Conservation (phyloP, 2,329 filamentous ascomycete genomes). For the Colletotrichum sp. region DNA sequence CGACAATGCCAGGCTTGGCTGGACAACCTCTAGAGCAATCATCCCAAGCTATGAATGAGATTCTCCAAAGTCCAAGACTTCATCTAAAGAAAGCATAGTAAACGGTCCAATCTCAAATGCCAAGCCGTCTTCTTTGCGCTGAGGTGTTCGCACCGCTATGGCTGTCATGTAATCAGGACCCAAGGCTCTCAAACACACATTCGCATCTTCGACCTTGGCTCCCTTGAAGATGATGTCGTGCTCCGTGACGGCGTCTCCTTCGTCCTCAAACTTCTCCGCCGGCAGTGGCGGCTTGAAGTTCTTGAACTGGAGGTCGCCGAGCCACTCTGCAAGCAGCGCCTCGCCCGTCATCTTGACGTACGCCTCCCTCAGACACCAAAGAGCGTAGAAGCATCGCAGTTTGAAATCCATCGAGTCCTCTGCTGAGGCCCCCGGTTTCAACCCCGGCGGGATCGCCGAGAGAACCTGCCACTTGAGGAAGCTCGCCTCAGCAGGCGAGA, state of each 20-base stretch:
- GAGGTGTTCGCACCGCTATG: constrained; percentile 51
- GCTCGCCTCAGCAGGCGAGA: constrained; percentile 64
- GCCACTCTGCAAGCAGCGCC: constrained; percentile 75
- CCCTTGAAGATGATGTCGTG: constrained; percentile 46
- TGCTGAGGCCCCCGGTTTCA: constrained; percentile 28
- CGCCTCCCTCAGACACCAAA: constrained; percentile 81
- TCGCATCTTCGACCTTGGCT: constrained; percentile 42
- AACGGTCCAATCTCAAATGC: constrained; percentile 45
- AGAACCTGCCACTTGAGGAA: constrained; percentile 60
- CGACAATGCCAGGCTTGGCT: background rate
- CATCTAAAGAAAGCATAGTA: constrained; percentile 46
- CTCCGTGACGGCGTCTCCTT: constrained; percentile 35
- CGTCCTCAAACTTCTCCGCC: constrained; percentile 33
- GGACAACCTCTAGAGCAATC: background rate
- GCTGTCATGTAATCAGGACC: constrained; percentile 60
- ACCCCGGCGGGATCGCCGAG: constrained; percentile 23
- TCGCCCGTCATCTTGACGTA: constrained; percentile 86
- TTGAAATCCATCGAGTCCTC: constrained; percentile 60
- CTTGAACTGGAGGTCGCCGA: constrained; percentile 72
- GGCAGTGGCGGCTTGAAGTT: constrained; percentile 61
- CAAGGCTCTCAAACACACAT: constrained; percentile 47
- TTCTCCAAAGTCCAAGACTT: constrained; percentile 51
- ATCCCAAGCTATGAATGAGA: background rate
- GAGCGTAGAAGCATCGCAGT: constrained; percentile 74
- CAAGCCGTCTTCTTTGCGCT: constrained; percentile 39